These are phyloP conservation scores for Blastomyces parvus DNA, from an alignment of 2,329 filamentous ascomycete genomes.

Conservation along the genomic window DNA sequence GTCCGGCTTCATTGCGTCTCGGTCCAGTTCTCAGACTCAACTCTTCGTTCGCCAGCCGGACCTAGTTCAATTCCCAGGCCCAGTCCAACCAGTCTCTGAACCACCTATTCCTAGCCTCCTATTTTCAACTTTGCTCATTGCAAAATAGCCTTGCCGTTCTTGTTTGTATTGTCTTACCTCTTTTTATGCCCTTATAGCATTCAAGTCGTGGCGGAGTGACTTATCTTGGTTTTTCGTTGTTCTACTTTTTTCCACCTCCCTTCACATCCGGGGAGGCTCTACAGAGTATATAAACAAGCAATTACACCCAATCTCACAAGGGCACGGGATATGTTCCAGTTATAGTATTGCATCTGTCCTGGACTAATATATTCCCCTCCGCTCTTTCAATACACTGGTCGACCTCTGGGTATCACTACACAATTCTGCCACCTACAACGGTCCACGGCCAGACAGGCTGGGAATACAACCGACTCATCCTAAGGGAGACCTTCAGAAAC, in stretches of 20 bases:
- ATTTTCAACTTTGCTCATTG: neutral
- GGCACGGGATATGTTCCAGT: neutral
- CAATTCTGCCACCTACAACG: neutral
- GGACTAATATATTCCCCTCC: neutral
- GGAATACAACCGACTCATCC: neutral
- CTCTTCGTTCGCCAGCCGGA: neutral
- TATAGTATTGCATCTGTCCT: neutral
- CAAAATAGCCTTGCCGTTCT: neutral
- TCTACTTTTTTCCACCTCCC: neutral
- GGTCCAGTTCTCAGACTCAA: neutral
- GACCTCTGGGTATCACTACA: neutral
- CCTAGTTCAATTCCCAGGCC: constrained; percentile 1
- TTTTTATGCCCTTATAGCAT: neutral
- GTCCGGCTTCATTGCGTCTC: neutral
- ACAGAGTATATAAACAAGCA: too few relatives aligned
- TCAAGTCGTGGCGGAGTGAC: neutral
- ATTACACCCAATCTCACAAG: neutral
- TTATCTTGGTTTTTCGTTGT: neutral
- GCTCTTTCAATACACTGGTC: neutral
- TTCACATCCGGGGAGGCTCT: neutral
- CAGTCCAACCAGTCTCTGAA: neutral
- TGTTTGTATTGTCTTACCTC: neutral
- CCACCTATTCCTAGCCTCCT: neutral
- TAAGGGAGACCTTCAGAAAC: neutral
- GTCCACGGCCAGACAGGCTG: neutral